These are phyloP conservation scores for Sporodiniella umbellata DNA, from an alignment of 371 early-diverging fungal species.

Conservation along the genomic window DNA sequence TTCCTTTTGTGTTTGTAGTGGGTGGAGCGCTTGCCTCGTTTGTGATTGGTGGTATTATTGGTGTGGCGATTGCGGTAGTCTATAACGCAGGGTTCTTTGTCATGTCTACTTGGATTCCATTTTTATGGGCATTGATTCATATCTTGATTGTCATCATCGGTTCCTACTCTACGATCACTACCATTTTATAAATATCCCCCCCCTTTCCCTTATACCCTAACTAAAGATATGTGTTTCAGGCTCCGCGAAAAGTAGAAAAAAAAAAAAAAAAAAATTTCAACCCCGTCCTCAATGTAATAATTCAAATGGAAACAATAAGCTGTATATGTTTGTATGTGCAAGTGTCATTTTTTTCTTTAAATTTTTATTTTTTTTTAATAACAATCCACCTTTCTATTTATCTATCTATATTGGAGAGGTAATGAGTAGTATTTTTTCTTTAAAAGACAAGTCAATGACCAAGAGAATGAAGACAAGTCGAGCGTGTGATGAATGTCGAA, in stretches of 20 bases:
- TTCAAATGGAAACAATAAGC: too few relatives aligned
- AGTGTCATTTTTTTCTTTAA: too few relatives aligned
- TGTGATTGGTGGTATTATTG: slow-evolving; percentile 57
- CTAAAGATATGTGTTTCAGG: too few relatives aligned
- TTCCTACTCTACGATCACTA: slow-evolving; percentile 62
- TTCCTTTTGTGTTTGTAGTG: slow-evolving; percentile 51
- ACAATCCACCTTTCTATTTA: too few relatives aligned
- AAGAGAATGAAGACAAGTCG: slow-evolving; percentile 42
- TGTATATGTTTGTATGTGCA: too few relatives aligned
- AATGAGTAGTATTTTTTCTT: slow-evolving; percentile 14
- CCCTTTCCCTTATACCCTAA: too few relatives aligned
- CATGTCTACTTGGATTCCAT: slow-evolving; percentile 71
- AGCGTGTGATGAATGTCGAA: slow-evolving; percentile 52
- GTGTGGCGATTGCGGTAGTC: slow-evolving; percentile 55
- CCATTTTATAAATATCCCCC: slow-evolving; percentile 42
- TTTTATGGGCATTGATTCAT: slow-evolving; percentile 68
- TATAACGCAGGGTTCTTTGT: slow-evolving; percentile 64
- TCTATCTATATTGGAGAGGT: too few relatives aligned
- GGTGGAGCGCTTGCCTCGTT: slow-evolving; percentile 55
- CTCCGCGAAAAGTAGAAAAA: too few relatives aligned
- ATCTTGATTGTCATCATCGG: slow-evolving; percentile 58
- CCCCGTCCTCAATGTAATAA: too few relatives aligned
- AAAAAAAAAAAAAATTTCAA: too few relatives aligned
- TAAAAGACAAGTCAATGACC: slow-evolving; percentile 17
- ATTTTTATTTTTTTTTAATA: too few relatives aligned